These are phyloP conservation scores for Alternaria gaisen DNA, from an alignment of 2,329 filamentous ascomycete genomes.

Conservation along the genomic window DNA sequence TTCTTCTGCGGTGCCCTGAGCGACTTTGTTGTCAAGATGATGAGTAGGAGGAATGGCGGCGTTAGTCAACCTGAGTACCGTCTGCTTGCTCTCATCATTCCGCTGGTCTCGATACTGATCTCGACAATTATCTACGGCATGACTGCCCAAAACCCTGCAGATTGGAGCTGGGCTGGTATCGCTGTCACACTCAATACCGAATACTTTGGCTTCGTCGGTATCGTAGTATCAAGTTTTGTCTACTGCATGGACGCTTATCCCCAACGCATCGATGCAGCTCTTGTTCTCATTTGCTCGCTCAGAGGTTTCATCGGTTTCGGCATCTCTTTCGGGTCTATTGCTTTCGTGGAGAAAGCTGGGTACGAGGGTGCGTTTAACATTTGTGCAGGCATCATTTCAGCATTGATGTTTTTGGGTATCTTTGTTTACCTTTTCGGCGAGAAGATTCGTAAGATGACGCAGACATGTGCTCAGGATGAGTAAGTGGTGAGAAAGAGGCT, in stretches of 20 bases:
- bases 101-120: conserved; percentile 13
- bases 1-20: conserved; percentile 20
- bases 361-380: conserved; percentile 22
- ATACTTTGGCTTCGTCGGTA: conserved; percentile 22
- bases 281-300: conserved; percentile 21
- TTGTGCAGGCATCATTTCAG: conserved; percentile 18
- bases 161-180: conserved; percentile 22
- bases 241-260: conserved; percentile 23
- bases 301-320: conserved; percentile 23
- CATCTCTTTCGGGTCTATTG: conserved; percentile 17
- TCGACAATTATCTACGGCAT: conserved; percentile 18
- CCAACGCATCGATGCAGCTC: conserved; percentile 19
- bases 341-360: conserved; percentile 13
- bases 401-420: conserved; percentile 13
- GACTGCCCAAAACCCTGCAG: conserved; percentile 13
- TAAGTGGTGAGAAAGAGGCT: neutral
- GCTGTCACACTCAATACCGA: conserved; percentile 18
- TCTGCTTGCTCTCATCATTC: conserved; percentile 13
- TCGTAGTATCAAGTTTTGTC: conserved; percentile 16
- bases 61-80: conserved; percentile 18
- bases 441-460: conserved; percentile 15
- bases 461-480: conserved; percentile 14
- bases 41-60: conserved; percentile 13
- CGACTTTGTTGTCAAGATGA: conserved; percentile 10
- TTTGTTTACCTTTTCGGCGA: conserved; percentile 14